Evolutionary conservation across 1,284 basidiomycete species (phyloP), one percentile per base, ranked within the genome.

Genomic region (Fomitopsis schrenkii): DNA sequence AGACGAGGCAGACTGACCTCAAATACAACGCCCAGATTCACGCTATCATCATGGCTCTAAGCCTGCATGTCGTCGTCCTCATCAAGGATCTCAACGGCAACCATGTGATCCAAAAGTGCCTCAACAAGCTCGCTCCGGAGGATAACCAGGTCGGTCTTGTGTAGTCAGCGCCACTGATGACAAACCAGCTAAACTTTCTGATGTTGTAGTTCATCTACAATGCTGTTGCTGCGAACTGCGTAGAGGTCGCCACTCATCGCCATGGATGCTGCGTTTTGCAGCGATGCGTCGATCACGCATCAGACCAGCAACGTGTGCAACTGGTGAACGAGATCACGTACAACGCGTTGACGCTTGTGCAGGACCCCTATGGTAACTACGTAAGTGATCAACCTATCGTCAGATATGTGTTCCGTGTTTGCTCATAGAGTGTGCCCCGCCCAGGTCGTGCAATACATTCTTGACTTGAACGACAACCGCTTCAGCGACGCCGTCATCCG

Each of bases 71-170:
- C 69, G 97, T 99, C 41, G 96, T 97, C 64, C 85, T 99, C 66
- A 99, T 99, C 88, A 99, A 99, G 84, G 97, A 99, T 76, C 81
- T 99, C 68, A 99, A 99, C 76, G 97, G 97, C 59, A 99, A 99
- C 75, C 97, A 99, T 73, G 97, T 99, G 73, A 98, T 99, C 68
- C 97, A 99, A 78, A 99, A 99, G 79, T 99, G 97, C 76, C 80
- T 99, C 68, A 99, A 99, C 83, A 95, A 97, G 77, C 82, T 99
- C 63, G 91, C 92, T 36, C 94, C 97, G 0, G 97, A 98, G 73
- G 97, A 99, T 77, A 99, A 99, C 77, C 96, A 98, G 84, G 91
- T 90, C 72, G 30, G 72, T 67, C 50, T 42, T n/a, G 4, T 33
- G 41, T 19, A 22, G 45, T 5, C 19, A 3, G 30, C 57, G n/a